phyloP scores from a whole-genome alignment of 371 early-diverging fungal genomes.

The Lichtheimia ramosa region DNA sequence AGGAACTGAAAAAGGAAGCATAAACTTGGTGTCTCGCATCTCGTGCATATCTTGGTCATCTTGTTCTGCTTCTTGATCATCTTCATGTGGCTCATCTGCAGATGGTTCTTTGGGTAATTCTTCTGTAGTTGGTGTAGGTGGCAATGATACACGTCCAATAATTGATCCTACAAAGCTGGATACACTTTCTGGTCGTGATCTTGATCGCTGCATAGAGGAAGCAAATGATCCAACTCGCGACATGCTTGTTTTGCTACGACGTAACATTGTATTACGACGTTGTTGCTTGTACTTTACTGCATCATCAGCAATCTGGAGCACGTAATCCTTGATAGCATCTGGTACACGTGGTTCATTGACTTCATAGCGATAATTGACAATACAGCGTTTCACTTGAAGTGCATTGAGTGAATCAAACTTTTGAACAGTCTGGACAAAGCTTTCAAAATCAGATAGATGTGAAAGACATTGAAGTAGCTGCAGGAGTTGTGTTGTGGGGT shows the following conservation, averaged over 20 bases:
- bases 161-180: constrained; percentile 33
- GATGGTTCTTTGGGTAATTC: constrained; percentile 11
- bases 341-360: constrained; percentile 75
- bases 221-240: constrained; percentile 12
- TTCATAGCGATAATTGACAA: constrained; percentile 85
- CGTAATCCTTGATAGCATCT: constrained; percentile 71
- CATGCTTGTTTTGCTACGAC: constrained; percentile 23
- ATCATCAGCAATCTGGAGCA: constrained; percentile 66
- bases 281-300: constrained; percentile 51
- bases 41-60: constrained; percentile 41
- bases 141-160: constrained; percentile 19
- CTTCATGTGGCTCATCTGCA: constrained; percentile 2
- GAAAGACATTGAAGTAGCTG: constrained; percentile 83
- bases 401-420: constrained; percentile 65
- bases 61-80: constrained; percentile 33
- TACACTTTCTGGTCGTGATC: constrained; percentile 33
- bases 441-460: constrained; percentile 60
- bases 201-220: constrained; percentile 23
- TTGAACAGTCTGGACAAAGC: constrained; percentile 71
- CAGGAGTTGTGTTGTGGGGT: constrained; percentile 73
- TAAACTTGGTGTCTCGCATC: constrained; percentile 46
- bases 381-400: constrained; percentile 72
- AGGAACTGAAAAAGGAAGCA: constrained; percentile 56
- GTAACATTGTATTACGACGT: constrained; percentile 37
- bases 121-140: constrained; percentile 16